These are phyloP conservation scores for Nicotiana benthamiana DNA, from an alignment of 257 asterid species.

Conservation along the genomic window DNA sequence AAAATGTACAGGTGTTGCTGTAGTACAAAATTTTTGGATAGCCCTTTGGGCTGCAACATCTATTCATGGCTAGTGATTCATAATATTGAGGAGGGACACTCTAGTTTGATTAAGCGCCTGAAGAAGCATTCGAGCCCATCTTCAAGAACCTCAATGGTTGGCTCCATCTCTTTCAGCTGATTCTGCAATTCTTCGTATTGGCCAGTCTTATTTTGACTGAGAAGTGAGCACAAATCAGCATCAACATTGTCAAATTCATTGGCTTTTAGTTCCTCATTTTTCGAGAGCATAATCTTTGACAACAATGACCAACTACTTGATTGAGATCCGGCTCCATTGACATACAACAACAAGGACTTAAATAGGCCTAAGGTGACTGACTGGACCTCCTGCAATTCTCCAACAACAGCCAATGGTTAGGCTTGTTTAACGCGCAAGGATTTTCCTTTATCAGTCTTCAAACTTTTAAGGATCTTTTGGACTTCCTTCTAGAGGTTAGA, in stretches of 20 bases:
- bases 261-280: conserved; percentile 12
- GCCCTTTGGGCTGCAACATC: neutral
- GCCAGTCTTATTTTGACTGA: neutral
- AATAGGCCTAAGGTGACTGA: conserved; percentile 14
- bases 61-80: conserved; percentile 14
- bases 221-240: neutral
- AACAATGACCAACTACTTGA: conserved; percentile 26
- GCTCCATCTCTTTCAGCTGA: conserved; percentile 24
- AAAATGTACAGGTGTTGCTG: too few species aligned
- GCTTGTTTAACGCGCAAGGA: neutral
- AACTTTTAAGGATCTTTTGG: conserved; percentile 11
- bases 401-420: conserved; percentile 19
- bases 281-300: conserved; percentile 23
- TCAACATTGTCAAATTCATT: conserved; percentile 30
- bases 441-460: conserved; percentile 8
- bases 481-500: conserved; percentile 15
- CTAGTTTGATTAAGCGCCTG: conserved; percentile 30
- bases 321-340: conserved; percentile 16
- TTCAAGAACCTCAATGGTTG: conserved; percentile 22
- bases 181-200: conserved; percentile 10
- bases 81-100: conserved; percentile 34
- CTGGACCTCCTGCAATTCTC: conserved; percentile 22
- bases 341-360: conserved; percentile 16
- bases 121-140: conserved; percentile 25
- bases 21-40: too few species aligned